These are phyloP conservation scores for Cephaloascus fragrans DNA, from an alignment of 805 yeast species.

Conservation along the genomic window DNA sequence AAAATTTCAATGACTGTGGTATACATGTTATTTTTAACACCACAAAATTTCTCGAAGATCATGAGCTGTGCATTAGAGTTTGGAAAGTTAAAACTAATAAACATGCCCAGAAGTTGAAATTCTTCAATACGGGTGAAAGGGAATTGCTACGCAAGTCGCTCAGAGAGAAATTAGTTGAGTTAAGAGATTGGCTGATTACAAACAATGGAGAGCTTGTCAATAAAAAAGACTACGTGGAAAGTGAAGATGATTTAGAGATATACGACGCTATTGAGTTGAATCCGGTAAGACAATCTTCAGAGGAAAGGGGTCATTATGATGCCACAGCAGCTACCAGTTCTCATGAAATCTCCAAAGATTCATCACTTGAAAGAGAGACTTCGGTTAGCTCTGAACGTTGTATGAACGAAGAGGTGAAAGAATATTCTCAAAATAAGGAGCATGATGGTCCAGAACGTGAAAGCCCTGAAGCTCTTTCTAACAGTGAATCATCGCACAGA, in stretches of 20 bases:
- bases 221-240: too few species aligned
- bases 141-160: constrained; percentile 12
- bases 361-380: too few species aligned
- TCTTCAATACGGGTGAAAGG: constrained; percentile 15
- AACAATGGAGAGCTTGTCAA: constrained; percentile 2
- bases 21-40: constrained; percentile 78
- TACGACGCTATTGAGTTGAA: background rate
- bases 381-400: too few species aligned
- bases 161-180: constrained; percentile 7
- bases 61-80: constrained; percentile 33
- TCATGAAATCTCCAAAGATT: too few species aligned
- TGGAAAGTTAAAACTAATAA: constrained; percentile 28
- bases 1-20: constrained; percentile 91
- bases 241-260: constrained; percentile 4
- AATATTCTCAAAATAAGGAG: background rate
- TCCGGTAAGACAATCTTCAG: constrained; percentile 2
- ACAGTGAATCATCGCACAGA: too few species aligned
- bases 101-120: constrained; percentile 3
- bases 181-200: constrained; percentile 8
- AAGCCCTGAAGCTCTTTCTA: background rate
- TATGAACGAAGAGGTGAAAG: background rate
- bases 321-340: constrained; percentile 2
- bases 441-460: background rate
- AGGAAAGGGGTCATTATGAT: constrained; percentile 7
- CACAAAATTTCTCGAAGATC: constrained; percentile 43